Evolutionary conservation across 2,329 filamentous ascomycete species (phyloP), one percentile per base, ranked within the genome.

Genomic region (Karstenula rhodostoma): DNA sequence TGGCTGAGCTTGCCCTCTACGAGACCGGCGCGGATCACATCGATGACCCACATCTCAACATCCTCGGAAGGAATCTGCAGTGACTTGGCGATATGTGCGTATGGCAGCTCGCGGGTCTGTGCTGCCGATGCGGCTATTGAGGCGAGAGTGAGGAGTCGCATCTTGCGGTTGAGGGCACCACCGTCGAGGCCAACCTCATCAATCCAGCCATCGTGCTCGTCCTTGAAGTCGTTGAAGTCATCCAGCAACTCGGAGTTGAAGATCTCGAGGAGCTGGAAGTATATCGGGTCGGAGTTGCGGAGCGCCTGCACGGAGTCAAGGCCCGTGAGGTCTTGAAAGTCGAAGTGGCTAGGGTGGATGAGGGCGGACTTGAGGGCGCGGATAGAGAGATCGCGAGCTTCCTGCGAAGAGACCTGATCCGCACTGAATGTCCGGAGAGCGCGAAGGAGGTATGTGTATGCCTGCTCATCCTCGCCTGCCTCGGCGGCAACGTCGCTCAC

Each of bases 21-120:
- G 40, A 99, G 88, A 35, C 94, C 93, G 50, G 94, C 93, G 69
- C 95, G 92, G 81, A 99, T 97, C 69, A 96, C 94, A 78, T 99
- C 95, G 74, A 99, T 99, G 68, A 96, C 93, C 95, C 95, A 99
- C 86, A 94, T 91, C 85, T 99, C 95, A 44, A 98, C 93, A 65
- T 98, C 93, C 66, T 91, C 89, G 49, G 82, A 76, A 48, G 92
- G 89, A 58, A 99, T 89, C 80, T 95, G 90, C 49, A 99, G 88
- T 6, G 93, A 90, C 76, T 90, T 90, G 67, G 91, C 87, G 75
- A 99, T 97, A 74, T 87, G 87, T 67, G 86, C 85, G 82, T 99
- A 99, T 62, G 94, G 90, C 56, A 99, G 90, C 74, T 95, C 93
- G 73, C 94, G 91, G 73, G 88, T 92, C 62, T 91, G 90, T 23